Evolutionary conservation across 345 rosid genomes (phyloP), one percentile per base, ranked within the genome.

Genomic region (Leavenworthia alabamica): DNA sequence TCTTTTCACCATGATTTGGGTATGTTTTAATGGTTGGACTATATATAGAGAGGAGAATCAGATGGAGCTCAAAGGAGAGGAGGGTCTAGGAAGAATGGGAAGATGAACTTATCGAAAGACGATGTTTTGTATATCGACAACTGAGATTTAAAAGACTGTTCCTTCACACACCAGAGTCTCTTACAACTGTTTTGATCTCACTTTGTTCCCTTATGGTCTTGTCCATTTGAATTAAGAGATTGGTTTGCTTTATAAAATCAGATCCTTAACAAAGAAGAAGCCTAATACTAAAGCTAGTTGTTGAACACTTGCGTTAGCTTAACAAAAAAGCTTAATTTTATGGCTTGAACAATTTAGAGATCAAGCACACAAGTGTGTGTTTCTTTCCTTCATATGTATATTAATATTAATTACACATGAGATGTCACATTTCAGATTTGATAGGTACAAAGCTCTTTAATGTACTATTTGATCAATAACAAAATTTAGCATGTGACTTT

Each of bases 11-110:
- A 20, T 20, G 15, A 11, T 20, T 20, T 3, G 5, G 49, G 13
- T 20, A 11, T 11, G 49, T 20, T 26, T 5, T 19, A 55, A 29
- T 6, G 3, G 31, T 8, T 1, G 24, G n/a, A 26, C 33, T 62
- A n/a, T n/a, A n/a, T 8, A 48, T 86, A 89, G 99, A 81, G 84
- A 39, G 97, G 96, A 58, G 86, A 83, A 58, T 77, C 85, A 0
- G 96, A 82, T 55, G 79, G 77, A 52, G 63, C 69, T 8, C 88
- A 76, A 62, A 42, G 63, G 51, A 83, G 56, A 31, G 72, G 56
- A 31, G 72, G 64, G 36, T 72, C 73, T 70, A 78, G 81, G 65
- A 83, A 80, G 72, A 89, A 79, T 66, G 99, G 94, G 60, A 79
- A 89, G 79, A 86, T 81, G 96, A 76, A 83, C 48, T 73, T 93